Percentiles rank a stretch among this genome's conserved stretches.
phyloP scores from a whole-genome alignment of 805 yeast genomes.

The Teunomyces gatunensis region DNA sequence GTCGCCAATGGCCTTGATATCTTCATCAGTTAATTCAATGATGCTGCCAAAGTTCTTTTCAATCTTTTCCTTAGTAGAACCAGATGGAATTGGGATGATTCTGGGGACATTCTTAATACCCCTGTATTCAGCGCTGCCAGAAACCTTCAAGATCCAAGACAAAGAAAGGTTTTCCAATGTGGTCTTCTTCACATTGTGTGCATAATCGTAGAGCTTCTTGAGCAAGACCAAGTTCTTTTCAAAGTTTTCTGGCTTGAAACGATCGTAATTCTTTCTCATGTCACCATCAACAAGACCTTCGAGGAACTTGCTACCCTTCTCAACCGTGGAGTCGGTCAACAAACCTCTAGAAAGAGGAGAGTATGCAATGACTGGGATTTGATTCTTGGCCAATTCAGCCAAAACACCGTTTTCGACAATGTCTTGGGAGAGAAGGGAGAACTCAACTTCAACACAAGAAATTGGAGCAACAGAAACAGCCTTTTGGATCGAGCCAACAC shows the following conservation, averaged over 20 bases:
- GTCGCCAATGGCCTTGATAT: constrained; percentile 51
- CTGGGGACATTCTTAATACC: constrained; percentile 46
- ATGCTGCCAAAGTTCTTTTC: constrained; percentile 53
- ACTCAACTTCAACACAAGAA: constrained; percentile 73
- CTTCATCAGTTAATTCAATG: constrained; percentile 51
- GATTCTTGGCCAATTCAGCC: constrained; percentile 52
- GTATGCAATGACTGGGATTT: constrained; percentile 71
- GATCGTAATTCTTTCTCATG: constrained; percentile 48
- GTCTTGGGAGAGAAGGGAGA: constrained; percentile 67
- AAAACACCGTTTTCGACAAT: constrained; percentile 62
- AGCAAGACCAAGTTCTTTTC: constrained; percentile 51
- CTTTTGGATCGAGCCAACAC: constrained; percentile 55
- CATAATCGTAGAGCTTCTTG: constrained; percentile 47
- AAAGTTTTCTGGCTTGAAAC: constrained; percentile 59
- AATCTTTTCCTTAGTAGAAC: constrained; percentile 58
- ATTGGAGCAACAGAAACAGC: constrained; percentile 59
- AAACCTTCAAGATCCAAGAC: constrained; percentile 54
- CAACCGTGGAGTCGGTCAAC: constrained; percentile 59
- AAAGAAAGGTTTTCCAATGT: constrained; percentile 54
- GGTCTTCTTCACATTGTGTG: constrained; percentile 45
- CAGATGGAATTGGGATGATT: constrained; percentile 80
- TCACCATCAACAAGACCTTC: constrained; percentile 57
- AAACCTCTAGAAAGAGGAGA: constrained; percentile 83
- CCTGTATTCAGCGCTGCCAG: constrained; percentile 55
- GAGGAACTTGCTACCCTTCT: constrained; percentile 27